Conservation (phyloP, 2,329 filamentous ascomycete genomes). For the Leptographium wingfieldii region DNA sequence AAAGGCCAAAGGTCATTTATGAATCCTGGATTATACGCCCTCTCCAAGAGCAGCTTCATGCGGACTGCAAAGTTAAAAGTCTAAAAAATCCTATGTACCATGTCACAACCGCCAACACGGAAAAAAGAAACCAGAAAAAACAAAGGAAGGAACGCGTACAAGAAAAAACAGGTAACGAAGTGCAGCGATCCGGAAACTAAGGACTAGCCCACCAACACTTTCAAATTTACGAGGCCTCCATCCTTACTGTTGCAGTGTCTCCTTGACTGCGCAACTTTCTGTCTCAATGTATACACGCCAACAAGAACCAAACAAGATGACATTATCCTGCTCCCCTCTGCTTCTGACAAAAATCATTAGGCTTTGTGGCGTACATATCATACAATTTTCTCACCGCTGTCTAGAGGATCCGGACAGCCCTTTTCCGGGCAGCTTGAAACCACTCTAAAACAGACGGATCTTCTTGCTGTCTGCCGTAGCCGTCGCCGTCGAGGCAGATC, state of each 20-base stretch:
- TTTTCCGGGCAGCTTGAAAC: background rate
- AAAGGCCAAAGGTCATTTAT: background rate
- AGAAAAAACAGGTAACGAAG: background rate
- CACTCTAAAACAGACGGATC: slow-evolving; percentile 11
- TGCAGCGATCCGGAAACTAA: background rate
- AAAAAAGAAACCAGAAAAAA: slow-evolving; percentile 2
- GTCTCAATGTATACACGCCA: background rate
- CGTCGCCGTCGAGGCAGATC: slow-evolving; percentile 1
- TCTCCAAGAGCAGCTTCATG: background rate
- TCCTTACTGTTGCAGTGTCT: background rate
- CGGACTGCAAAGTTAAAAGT: slow-evolving; percentile 5
- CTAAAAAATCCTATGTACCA: slow-evolving; percentile 11
- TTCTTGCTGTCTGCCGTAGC: slow-evolving; percentile 3
- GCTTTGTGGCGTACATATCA: slow-evolving; percentile 4
- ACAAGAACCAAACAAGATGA: background rate
- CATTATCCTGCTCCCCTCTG: background rate
- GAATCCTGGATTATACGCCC: background rate
- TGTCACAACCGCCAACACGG: background rate
- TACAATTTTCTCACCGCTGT: background rate
- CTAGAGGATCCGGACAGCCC: too few species aligned
- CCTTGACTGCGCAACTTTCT: background rate
- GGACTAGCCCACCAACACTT: background rate
- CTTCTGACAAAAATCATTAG: background rate
- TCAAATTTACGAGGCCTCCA: background rate
- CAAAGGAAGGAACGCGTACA: background rate